These are phyloP conservation scores for Linum usitatissimum DNA, from an alignment of 345 rosid genomes.

Conservation along the genomic window DNA sequence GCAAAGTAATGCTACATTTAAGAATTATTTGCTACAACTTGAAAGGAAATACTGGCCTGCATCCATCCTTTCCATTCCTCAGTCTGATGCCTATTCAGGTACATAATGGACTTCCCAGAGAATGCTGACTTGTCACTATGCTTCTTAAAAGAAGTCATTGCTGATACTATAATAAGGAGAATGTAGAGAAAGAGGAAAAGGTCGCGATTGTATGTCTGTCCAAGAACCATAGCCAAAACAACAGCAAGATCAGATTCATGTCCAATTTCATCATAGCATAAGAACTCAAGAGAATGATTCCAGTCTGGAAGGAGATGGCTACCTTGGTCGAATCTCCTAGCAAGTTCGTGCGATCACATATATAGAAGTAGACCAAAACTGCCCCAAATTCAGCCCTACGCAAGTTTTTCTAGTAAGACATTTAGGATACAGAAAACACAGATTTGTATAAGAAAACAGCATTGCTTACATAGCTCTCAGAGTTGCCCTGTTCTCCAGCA, in stretches of 20 bases:
- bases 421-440: background rate
- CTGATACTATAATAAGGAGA: constrained; percentile 78
- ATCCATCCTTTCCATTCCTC: constrained; percentile 99
- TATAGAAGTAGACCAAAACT: constrained; percentile 58
- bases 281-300: background rate
- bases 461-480: constrained; percentile 74
- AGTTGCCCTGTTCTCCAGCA: constrained; percentile 78
- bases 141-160: constrained; percentile 79
- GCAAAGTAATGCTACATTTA: too few relatives aligned
- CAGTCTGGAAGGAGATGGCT: constrained; percentile 7
- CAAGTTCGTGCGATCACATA: constrained; percentile 69
- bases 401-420: constrained; percentile 14
- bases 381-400: constrained; percentile 84
- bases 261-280: background rate
- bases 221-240: constrained; percentile 16
- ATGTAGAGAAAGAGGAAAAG: constrained; percentile 81
- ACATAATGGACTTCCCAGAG: constrained; percentile 65
- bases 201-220: constrained; percentile 87
- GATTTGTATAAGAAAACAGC: constrained; percentile 1
- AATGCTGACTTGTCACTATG: constrained; percentile 68
- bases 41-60: constrained; percentile 63
- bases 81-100: constrained; percentile 92
- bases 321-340: constrained; percentile 83
- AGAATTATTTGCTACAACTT: background rate
- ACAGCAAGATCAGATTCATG: background rate